A percentile compares a stretch with the other conserved stretches of the same genome.
phyloP scores from a whole-genome alignment of 306 rosid genomes.

The Hippophae tibetana region DNA sequence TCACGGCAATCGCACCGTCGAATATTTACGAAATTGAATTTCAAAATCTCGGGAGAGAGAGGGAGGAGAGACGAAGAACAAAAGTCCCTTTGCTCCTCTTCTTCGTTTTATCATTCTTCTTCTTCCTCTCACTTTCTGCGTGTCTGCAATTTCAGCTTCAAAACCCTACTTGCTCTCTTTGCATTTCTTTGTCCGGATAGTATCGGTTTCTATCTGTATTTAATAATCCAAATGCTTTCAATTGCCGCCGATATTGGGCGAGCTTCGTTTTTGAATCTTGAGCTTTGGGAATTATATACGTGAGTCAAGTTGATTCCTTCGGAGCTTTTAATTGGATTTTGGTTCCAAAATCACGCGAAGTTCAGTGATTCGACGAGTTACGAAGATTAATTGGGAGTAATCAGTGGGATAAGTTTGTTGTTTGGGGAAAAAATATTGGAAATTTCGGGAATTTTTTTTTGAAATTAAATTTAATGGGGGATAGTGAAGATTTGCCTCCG shows the following conservation, averaged over 20 bases:
- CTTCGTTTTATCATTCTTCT: conserved; percentile 15
- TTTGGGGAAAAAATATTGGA: conserved; percentile 13
- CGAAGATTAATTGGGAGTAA: conserved; percentile 9
- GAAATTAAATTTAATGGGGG: conserved; percentile 57
- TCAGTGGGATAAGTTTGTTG: conserved; percentile 22
- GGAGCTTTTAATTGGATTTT: conserved; percentile 22
- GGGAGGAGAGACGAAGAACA: conserved; percentile 71
- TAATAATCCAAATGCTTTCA: conserved; percentile 21
- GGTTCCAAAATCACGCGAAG: conserved; percentile 40
- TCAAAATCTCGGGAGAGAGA: conserved; percentile 86
- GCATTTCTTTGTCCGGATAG: conserved; percentile 1
- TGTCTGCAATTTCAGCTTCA: conserved; percentile 13
- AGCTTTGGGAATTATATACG: conserved; percentile 29
- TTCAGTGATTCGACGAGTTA: conserved; percentile 25
- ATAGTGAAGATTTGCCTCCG: conserved; percentile 55
- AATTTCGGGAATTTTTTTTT: conserved; percentile 21
- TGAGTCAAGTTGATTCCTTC: conserved; percentile 2
- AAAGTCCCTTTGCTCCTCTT: conserved; percentile 30
- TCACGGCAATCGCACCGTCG: conserved; percentile 43
- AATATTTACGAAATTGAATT: conserved; percentile 74
- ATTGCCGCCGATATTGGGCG: conserved; percentile 22
- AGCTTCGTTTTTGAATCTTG: conserved; percentile 23
- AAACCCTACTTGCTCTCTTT: conserved; percentile 12
- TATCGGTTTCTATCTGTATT: not conserved
- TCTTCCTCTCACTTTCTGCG: conserved; percentile 17